phyloP scores from a whole-genome alignment of 2,329 filamentous ascomycete species.

The Aspergillus alliaceus region DNA sequence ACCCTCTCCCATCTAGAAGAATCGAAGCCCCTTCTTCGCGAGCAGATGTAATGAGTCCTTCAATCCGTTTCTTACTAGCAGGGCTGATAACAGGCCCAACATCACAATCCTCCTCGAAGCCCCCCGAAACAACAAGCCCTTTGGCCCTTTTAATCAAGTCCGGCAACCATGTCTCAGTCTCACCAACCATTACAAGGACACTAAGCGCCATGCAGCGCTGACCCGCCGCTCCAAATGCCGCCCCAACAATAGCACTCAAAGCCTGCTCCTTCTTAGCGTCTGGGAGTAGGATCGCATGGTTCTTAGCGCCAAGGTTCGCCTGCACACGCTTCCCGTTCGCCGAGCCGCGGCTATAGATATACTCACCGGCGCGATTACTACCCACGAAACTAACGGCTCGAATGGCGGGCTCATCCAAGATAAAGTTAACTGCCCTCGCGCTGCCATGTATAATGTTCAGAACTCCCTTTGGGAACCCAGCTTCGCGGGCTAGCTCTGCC shows the following conservation, averaged over 20 bases:
- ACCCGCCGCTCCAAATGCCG: slow-evolving; percentile 67
- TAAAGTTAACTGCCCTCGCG: slow-evolving; percentile 67
- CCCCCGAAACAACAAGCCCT: slow-evolving; percentile 59
- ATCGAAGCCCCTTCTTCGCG: slow-evolving; percentile 65
- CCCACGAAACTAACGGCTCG: slow-evolving; percentile 70
- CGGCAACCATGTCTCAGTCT: slow-evolving; percentile 64
- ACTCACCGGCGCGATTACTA: slow-evolving; percentile 67
- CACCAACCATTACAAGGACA: slow-evolving; percentile 64
- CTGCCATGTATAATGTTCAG: slow-evolving; percentile 67
- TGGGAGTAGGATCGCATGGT: slow-evolving; percentile 66
- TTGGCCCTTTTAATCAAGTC: slow-evolving; percentile 65
- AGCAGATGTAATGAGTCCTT: slow-evolving; percentile 60
- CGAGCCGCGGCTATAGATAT: slow-evolving; percentile 66
- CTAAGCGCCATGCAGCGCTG: slow-evolving; percentile 70
- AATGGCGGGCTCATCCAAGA: slow-evolving; percentile 67
- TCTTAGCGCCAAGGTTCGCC: slow-evolving; percentile 69
- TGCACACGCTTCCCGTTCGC: slow-evolving; percentile 70
- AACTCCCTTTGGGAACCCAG: slow-evolving; percentile 65
- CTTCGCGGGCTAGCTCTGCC: slow-evolving; percentile 62
- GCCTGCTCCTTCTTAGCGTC: slow-evolving; percentile 70
- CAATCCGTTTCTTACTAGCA: slow-evolving; percentile 63
- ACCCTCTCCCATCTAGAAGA: slow-evolving; percentile 61
- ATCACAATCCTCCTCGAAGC: slow-evolving; percentile 63
- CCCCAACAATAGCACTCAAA: slow-evolving; percentile 65
- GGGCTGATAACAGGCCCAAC: slow-evolving; percentile 66